Base-by-base conservation (phyloP, 139 green algal genomes). In the Chlorella sp. region DNA sequence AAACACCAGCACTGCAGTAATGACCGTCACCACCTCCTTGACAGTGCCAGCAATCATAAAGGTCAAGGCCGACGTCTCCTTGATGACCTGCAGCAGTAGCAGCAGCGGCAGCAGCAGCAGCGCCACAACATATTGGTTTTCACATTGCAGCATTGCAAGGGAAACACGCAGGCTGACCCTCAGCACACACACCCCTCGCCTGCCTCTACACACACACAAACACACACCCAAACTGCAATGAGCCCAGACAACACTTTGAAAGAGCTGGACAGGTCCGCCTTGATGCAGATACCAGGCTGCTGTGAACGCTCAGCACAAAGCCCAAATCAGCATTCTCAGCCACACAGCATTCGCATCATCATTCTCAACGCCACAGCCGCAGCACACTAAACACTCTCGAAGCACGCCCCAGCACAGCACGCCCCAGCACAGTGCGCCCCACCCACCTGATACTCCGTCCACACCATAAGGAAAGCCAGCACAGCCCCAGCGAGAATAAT, bases 41-140 rank as follows among this genome's bases (percentile, higher is more conserved):
- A 91, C 88, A 1, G 89, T 95, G 22, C 93, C 92, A 0, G 92
- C 92, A 6, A 97, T 89, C 88, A 97, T 97, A 82, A 97, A 96
- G 1, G 92, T 96, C 14, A 97, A 83, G 22, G 93, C 91, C 1
- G 83, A 92, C 0, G 93, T 97, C 78, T 94, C 84, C 29, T 83
- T 78, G 61, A 94, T 96, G 63, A 97, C 63, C 70, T 5, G 26
- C 5, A 51, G 3, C n/a, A n/a, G n/a, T n/a, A 51, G 63, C 32
- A 35, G 6, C 6, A 29, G 2, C 3, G 63, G 27, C 5, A 31
- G 63, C 3, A 4, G 33, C 32, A 50, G 63, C 5, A n/a, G n/a
- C n/a, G n/a, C n/a, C n/a, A n/a, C n/a, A n/a, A n/a, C n/a, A n/a
- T n/a, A 24, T 62, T 62, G 51, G 51, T 30, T 31, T 69, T 69